A percentile compares a stretch with the other conserved stretches of the same genome.
These are phyloP conservation scores for Annona squamosa DNA, from an alignment of 164 flowering plant genomes.

Conservation along the genomic window DNA sequence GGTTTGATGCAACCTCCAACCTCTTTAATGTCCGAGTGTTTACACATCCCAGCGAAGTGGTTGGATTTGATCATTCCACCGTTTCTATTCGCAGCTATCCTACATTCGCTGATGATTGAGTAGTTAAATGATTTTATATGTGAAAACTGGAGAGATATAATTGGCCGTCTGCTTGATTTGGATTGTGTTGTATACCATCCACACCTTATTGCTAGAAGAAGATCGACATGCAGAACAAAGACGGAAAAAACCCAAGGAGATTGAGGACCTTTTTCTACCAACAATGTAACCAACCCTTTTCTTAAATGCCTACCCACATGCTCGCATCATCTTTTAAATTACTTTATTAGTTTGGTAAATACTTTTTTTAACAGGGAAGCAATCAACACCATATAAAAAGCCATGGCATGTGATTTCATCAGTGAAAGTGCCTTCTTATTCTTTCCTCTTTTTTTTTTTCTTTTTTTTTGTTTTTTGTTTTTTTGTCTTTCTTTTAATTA, in stretches of 20 bases:
- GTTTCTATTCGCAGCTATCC: too few species aligned
- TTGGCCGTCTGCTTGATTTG: too few species aligned
- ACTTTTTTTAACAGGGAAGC: conserved; percentile 18
- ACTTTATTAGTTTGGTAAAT: conserved; percentile 3
- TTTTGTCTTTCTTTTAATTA: too few species aligned
- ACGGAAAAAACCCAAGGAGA: conserved; percentile 6
- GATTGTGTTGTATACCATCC: background rate
- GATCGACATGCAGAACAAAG: too few species aligned
- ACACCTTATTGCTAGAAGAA: background rate
- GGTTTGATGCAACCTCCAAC: too few species aligned
- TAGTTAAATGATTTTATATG: too few species aligned
- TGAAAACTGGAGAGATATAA: too few species aligned
- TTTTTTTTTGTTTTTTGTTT: background rate
- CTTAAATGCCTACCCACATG: conserved; percentile 34
- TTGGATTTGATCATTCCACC: too few species aligned
- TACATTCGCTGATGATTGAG: too few species aligned
- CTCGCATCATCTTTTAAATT: conserved; percentile 21
- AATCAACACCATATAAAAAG: conserved; percentile 21
- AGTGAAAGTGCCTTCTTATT: background rate
- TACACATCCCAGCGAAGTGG: too few species aligned
- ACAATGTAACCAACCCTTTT: conserved; percentile 13
- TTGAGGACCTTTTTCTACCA: conserved; percentile 12
- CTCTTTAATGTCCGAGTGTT: too few species aligned
- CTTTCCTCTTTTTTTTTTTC: background rate
- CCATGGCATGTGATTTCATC: conserved; percentile 27